phyloP scores from a whole-genome alignment of 176 grass and related monocot genomes.

The Bromus sterilis region DNA sequence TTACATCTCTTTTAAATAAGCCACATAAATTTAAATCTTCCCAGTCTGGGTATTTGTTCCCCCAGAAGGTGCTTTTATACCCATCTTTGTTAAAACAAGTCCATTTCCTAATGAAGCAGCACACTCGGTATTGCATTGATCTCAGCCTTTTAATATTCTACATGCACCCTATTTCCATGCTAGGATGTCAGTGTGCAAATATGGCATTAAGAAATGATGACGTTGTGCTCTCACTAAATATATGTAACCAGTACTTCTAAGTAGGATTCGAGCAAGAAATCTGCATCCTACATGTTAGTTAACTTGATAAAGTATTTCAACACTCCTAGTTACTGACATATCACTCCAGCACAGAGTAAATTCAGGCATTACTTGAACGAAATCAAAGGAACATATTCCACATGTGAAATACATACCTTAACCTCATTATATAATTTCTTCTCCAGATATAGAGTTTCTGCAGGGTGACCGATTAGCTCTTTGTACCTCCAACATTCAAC shows the following conservation, averaged over 20 bases:
- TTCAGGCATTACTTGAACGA: neutral
- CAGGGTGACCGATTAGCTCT: conserved; percentile 59
- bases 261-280: neutral
- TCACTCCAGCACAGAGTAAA: neutral
- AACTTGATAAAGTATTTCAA: neutral
- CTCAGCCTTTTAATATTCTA: no score
- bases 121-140: no score
- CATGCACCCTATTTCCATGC: no score
- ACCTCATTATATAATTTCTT: conserved; percentile 80
- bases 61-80: no score
- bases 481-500: conserved; percentile 39
- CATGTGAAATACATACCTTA: conserved; percentile 54
- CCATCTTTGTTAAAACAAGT: no score
- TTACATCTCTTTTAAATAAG: no score
- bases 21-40: no score
- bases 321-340: neutral
- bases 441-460: conserved; percentile 88
- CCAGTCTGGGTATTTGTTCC: no score
- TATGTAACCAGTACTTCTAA: neutral
- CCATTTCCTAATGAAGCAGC: no score
- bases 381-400: no score
- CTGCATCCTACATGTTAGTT: neutral
- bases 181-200: neutral
- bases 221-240: neutral
- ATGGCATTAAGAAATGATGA: no score